These are phyloP conservation scores for Ceraceosorus guamensis DNA, from an alignment of 1,284 basidiomycete species.

Conservation along the genomic window DNA sequence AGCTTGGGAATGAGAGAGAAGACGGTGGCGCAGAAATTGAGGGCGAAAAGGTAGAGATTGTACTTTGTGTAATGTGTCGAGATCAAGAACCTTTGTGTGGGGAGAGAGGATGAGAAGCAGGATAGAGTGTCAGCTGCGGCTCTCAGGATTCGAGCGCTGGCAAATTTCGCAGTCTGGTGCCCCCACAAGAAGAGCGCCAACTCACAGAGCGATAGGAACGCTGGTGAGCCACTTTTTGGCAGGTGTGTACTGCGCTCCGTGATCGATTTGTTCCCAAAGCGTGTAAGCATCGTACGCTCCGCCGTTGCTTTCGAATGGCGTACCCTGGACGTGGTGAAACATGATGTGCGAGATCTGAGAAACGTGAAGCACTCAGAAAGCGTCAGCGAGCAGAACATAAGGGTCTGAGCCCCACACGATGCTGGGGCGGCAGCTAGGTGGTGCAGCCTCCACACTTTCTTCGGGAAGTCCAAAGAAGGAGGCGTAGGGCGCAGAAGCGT, in stretches of 20 bases:
- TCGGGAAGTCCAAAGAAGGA: too few species aligned
- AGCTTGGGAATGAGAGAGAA: conserved; percentile 88
- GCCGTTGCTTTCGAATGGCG: conserved; percentile 78
- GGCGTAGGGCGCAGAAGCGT: too few species aligned
- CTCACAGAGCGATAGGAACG: conserved; percentile 82
- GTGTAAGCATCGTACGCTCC: conserved; percentile 97
- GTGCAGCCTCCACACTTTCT: too few species aligned
- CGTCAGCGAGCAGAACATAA: not conserved
- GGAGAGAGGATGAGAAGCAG: not conserved
- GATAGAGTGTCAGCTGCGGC: not conserved
- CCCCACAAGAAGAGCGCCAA: conserved; percentile 27
- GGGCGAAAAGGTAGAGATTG: conserved; percentile 79
- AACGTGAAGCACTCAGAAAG: not conserved
- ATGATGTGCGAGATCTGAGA: conserved; percentile 84
- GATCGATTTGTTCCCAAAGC: conserved; percentile 98
- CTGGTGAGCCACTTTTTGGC: conserved; percentile 95
- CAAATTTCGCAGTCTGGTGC: not conserved
- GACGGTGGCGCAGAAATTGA: conserved; percentile 80
- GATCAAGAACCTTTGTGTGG: conserved; percentile 68
- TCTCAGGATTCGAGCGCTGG: not conserved
- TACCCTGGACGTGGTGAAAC: conserved; percentile 97
- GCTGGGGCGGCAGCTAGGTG: too few species aligned
- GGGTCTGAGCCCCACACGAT: too few species aligned
- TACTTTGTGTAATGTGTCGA: conserved; percentile 87
- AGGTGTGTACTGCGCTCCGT: conserved; percentile 95